Evolutionary conservation across 169 alveolate genomes (phyloP).

Genomic region (Eimeria falciformis): DNA sequence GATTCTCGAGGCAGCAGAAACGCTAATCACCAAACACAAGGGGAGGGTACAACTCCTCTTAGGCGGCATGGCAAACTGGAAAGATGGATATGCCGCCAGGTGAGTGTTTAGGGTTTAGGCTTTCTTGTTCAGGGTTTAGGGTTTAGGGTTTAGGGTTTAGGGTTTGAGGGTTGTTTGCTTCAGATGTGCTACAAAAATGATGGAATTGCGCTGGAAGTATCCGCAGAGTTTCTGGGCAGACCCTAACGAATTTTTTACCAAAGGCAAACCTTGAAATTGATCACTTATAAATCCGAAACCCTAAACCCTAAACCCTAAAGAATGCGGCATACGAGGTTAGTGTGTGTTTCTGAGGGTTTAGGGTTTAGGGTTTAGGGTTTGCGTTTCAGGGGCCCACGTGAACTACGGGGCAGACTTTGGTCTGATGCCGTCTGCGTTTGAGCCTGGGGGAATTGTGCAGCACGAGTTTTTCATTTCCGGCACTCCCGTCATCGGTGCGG

Average conservation of each 20-base stretch:
- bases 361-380: background rate
- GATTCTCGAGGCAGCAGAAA: conserved; percentile 92
- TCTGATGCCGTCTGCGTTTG: conserved; percentile 94
- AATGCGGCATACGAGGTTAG: background rate
- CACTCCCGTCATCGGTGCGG: conserved; percentile 91
- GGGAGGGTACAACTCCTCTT: conserved; percentile 90
- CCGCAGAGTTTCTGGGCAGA: conserved; percentile 94
- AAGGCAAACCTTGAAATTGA: conserved; percentile 81
- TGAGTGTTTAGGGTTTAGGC: conserved; percentile 47
- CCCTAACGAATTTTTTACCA: conserved; percentile 92
- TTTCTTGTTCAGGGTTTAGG: background rate
- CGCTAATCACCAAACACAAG: conserved; percentile 84
- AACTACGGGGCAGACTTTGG: conserved; percentile 93
- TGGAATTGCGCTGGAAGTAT: conserved; percentile 81
- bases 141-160: conserved; percentile 1
- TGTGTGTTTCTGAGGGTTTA: background rate
- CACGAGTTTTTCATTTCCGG: conserved; percentile 95
- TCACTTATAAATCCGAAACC: too few relatives aligned
- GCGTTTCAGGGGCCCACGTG: conserved; percentile 85
- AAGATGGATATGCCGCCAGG: conserved; percentile 90
- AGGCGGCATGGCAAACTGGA: conserved; percentile 92
- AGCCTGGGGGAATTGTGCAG: conserved; percentile 96
- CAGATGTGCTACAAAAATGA: conserved; percentile 85
- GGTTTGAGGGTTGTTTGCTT: background rate
- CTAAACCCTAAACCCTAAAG: background rate